Evolutionary conservation across 2,329 filamentous ascomycete species (phyloP).

Genomic region (Hymenoscyphus fraxineus): DNA sequence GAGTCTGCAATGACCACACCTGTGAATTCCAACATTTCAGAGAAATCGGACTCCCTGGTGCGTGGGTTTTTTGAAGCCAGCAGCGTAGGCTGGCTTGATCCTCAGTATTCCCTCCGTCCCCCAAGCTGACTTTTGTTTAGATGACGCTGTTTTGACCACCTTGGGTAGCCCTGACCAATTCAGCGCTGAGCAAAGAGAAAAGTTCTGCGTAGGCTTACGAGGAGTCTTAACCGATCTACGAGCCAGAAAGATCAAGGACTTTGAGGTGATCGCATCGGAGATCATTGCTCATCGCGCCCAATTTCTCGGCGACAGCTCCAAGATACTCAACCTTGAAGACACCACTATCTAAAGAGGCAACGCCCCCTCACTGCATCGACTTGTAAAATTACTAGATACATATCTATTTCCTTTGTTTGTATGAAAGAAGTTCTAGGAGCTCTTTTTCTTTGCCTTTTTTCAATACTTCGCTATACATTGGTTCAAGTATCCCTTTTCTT

Average conservation of each 20-base stretch:
- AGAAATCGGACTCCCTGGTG: slow-evolving; percentile 69
- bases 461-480: background rate
- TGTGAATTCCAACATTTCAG: slow-evolving; percentile 82
- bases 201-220: slow-evolving; percentile 60
- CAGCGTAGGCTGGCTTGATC: slow-evolving; percentile 20
- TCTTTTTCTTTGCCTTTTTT: background rate
- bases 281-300: slow-evolving; percentile 64
- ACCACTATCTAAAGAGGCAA: slow-evolving; percentile 23
- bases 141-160: slow-evolving; percentile 69
- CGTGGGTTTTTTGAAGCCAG: slow-evolving; percentile 44
- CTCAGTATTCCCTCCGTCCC: slow-evolving; percentile 33
- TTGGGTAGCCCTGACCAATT: slow-evolving; percentile 65
- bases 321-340: slow-evolving; percentile 55
- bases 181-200: slow-evolving; percentile 55
- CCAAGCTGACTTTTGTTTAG: slow-evolving; percentile 45
- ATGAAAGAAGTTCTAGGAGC: background rate
- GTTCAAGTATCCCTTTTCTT: background rate
- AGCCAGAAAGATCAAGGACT: slow-evolving; percentile 58
- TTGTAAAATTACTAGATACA: slow-evolving; percentile 28
- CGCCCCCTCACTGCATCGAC: slow-evolving; percentile 10
- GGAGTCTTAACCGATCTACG: slow-evolving; percentile 58
- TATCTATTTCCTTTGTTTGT: slow-evolving; percentile 12
- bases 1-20: slow-evolving; percentile 66
- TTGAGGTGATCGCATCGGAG: slow-evolving; percentile 60
- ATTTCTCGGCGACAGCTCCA: slow-evolving; percentile 61